These are phyloP conservation scores for Abrus precatorius DNA, from an alignment of 306 rosid species.

Conservation along the genomic window DNA sequence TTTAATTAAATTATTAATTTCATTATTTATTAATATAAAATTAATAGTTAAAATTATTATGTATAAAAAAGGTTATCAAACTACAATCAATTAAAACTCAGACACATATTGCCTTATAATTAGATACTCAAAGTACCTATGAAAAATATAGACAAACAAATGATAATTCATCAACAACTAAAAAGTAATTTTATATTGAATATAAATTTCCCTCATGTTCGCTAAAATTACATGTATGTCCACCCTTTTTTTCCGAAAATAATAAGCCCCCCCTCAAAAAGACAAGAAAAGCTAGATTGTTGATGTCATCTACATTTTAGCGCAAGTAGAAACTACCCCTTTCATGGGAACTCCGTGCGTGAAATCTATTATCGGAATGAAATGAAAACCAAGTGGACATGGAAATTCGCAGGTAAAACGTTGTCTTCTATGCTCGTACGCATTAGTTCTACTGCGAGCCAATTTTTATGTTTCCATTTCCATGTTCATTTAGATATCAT, in stretches of 20 bases:
- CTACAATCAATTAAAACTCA: no score
- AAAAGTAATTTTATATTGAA: not conserved
- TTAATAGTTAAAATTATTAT: no score
- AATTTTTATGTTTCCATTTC: not conserved
- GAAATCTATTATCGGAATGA: not conserved
- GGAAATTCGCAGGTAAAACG: not conserved
- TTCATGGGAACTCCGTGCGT: not conserved
- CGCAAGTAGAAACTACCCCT: not conserved
- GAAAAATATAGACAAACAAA: not conserved
- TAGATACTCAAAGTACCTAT: not conserved
- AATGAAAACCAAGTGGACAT: not conserved
- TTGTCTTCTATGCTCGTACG: not conserved
- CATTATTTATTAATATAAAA: no score
- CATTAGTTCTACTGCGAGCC: no score
- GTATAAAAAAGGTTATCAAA: no score
- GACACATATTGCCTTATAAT: not conserved
- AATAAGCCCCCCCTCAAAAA: not conserved
- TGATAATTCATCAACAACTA: not conserved
- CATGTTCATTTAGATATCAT: not conserved
- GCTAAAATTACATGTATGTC: constrained; percentile 6
- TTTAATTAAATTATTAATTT: no score
- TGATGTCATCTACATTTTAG: not conserved
- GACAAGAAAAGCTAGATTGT: constrained; percentile 1
- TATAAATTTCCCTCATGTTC: not conserved
- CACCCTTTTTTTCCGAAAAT: not conserved